Conservation (phyloP, 768 basidiomycete species). For the Mrakia hoshinonis region DNA sequence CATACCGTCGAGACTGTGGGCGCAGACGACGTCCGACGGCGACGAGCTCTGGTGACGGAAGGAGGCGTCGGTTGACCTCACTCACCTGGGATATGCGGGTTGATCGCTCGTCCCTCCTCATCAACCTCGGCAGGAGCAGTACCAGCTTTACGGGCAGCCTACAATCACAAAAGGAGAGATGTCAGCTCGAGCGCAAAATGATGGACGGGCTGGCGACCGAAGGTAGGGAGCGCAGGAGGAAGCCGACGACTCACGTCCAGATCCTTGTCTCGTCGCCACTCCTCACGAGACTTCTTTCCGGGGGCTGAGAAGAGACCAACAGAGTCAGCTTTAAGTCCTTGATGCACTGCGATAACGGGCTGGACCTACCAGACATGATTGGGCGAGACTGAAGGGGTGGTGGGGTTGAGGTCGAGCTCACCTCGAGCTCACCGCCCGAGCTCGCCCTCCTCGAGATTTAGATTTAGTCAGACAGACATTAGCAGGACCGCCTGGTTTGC, state of each 20-base stretch:
- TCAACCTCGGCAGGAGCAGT: constrained; percentile 94
- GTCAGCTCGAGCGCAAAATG: not conserved
- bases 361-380: not conserved
- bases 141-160: constrained; percentile 91
- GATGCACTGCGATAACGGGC: not conserved
- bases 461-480: too few species aligned
- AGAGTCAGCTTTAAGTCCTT: not conserved
- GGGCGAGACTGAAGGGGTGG: not conserved
- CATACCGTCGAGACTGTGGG: not conserved
- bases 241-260: constrained; percentile 49
- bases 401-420: not conserved
- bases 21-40: not conserved
- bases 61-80: constrained; percentile 27
- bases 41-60: not conserved
- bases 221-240: not conserved
- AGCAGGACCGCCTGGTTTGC: too few species aligned
- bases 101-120: constrained; percentile 89
- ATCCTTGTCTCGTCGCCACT: constrained; percentile 90
- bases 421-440: not conserved
- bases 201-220: too few species aligned
- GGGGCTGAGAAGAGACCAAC: constrained; percentile 35
- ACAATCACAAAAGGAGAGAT: constrained; percentile 3
- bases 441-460: not conserved
- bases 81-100: constrained; percentile 96
- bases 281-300: constrained; percentile 86